Evolutionary conservation across 192 early-diverging fungal species (phyloP).

Genomic region (Coemansia sp.): DNA sequence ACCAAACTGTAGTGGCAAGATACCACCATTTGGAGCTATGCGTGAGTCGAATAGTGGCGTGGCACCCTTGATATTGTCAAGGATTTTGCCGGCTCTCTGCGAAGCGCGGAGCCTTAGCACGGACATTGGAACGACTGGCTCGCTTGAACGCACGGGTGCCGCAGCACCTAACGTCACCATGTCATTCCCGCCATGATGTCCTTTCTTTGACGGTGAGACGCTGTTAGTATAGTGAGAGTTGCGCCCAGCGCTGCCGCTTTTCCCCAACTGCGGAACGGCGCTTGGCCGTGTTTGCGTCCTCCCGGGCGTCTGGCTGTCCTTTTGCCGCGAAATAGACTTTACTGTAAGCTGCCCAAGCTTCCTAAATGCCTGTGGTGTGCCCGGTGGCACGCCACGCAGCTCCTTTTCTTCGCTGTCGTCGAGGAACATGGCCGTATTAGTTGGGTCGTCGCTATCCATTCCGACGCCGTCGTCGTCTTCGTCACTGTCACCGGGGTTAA

Average conservation of each 20-base stretch:
- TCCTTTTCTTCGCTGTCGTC: slow-evolving; percentile 49
- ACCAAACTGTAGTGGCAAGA: neutral
- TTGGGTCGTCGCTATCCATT: slow-evolving; percentile 37
- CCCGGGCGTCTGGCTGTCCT: slow-evolving; percentile 40
- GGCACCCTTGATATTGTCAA: slow-evolving; percentile 29
- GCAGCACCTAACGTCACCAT: neutral
- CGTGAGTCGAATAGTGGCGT: slow-evolving; percentile 1
- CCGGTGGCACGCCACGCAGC: slow-evolving; percentile 27
- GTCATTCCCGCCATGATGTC: slow-evolving; percentile 1
- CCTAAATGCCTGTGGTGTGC: slow-evolving; percentile 35
- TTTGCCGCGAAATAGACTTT: slow-evolving; percentile 46
- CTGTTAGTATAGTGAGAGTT: slow-evolving; percentile 10
- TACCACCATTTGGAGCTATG: neutral
- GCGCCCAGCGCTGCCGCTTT: slow-evolving; percentile 1
- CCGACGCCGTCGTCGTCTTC: neutral
- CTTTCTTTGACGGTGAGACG: slow-evolving; percentile 45
- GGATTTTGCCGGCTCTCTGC: slow-evolving; percentile 23
- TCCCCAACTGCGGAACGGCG: neutral
- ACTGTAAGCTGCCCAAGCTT: slow-evolving; percentile 42
- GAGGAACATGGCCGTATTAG: slow-evolving; percentile 51
- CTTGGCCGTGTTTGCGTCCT: slow-evolving; percentile 8
- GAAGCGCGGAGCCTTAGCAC: slow-evolving; percentile 29
- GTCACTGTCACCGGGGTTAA: slow-evolving; percentile 18
- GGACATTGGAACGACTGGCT: slow-evolving; percentile 10
- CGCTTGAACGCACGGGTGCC: slow-evolving; percentile 14